Conservation (phyloP, 148 eudicot genomes). For the Chenopodium quinoa region DNA sequence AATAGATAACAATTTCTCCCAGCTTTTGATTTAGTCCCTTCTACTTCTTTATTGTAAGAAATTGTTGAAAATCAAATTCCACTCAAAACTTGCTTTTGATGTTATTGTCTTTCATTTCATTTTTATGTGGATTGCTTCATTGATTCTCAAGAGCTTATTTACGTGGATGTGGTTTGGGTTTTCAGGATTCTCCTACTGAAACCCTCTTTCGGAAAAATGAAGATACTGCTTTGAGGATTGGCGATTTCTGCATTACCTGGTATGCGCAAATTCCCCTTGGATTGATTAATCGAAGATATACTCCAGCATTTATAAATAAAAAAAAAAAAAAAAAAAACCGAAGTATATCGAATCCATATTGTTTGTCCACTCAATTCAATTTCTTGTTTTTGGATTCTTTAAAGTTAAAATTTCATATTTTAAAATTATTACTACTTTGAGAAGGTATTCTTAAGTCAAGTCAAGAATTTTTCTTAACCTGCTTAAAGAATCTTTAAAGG, state of each 20-base stretch:
- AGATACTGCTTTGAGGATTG: not conserved
- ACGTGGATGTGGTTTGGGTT: constrained; percentile 10
- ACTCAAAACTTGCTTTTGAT: not conserved
- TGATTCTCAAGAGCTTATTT: not conserved
- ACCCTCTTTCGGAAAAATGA: not conserved
- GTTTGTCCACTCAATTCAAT: too few species aligned
- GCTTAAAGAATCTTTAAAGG: too few species aligned
- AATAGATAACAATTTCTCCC: not conserved
- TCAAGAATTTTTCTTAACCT: too few species aligned
- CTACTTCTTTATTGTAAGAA: not conserved
- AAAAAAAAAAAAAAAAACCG: too few species aligned
- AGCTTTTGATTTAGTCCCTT: not conserved
- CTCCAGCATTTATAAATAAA: too few species aligned
- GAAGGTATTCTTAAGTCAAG: too few species aligned
- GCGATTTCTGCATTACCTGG: not conserved
- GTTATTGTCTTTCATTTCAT: not conserved
- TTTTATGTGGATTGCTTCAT: not conserved
- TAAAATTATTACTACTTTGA: too few species aligned
- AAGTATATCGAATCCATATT: too few species aligned
- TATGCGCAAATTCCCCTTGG: not conserved
- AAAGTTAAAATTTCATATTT: too few species aligned
- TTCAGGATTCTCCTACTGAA: constrained; percentile 1
- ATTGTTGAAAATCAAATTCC: not conserved
- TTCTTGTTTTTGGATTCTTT: too few species aligned
- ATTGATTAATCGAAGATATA: too few species aligned